Base-by-base conservation (phyloP, 2,329 filamentous ascomycete genomes). In the Penicillium sp. region DNA sequence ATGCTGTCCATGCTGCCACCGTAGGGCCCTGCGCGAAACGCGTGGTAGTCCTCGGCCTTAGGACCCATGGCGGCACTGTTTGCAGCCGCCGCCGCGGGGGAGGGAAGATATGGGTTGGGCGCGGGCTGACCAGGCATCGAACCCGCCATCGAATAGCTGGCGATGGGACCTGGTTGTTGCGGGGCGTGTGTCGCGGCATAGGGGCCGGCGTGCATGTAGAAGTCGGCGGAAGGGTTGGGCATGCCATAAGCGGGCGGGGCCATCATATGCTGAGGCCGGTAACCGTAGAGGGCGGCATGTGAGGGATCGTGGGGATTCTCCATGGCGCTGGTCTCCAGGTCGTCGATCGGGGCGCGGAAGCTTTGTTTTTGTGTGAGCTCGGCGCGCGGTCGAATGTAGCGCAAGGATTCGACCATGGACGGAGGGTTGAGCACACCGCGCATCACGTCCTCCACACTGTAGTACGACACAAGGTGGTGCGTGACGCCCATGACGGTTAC, bases 401-500 rank as follows among this genome's bases (percentile, higher is more conserved):
- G 74, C 43, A 88, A 76, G 20, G 73, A 74, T 0, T 82, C 78
- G 59, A 86, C 82, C 55, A 84, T 81, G 1, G 81, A 77, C 0
- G 90, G 90, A 0, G 84, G 83, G 31, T 73, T 78, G 11, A 94
- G 80, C 15, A 73, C 76, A n/a, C 83, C 81, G 48, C 81, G 79
- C 67, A 87, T 82, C n/a, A 92, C 90, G 71, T 96, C 92, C 5
- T 91, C 86, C 11, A 94, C 83, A 45, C 81, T 91, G 79, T 96
- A 96, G 73, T 97, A 97, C 15, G 90, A 93, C 42, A 96, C 92
- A 54, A 97, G 79, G 69, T 96, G 92, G 70, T 96, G 92, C 2
- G 87, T 88, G 2, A 92, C 84, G 2, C 89, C 89, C 28, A 88
- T 83, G 53, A 89, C 87, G 2, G 84, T 87, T 41, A 96, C 86